Evolutionary conservation across 176 grass and related monocot species (phyloP).

Genomic region (Raddia guianensis): DNA sequence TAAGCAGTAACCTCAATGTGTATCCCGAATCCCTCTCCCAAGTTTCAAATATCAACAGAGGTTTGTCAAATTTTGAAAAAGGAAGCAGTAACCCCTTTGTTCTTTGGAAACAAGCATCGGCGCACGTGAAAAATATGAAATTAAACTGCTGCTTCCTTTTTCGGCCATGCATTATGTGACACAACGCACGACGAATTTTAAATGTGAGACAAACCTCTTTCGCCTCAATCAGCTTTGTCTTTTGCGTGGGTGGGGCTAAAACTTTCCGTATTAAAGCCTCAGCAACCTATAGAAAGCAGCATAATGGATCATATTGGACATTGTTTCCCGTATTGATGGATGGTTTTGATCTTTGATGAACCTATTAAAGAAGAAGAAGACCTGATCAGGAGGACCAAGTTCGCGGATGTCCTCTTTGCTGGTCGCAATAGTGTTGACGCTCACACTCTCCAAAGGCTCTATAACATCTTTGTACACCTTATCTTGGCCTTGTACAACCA

Average conservation of each 20-base stretch:
- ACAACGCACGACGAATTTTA: neutral
- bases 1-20: neutral
- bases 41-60: neutral
- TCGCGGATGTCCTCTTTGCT: conserved; percentile 82
- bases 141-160: neutral
- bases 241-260: conserved; percentile 72
- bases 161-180: neutral
- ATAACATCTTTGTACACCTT: conserved; percentile 99
- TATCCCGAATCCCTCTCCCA: neutral
- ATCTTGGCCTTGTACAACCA: conserved; percentile 83
- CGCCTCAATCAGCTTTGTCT: conserved; percentile 88
- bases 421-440: conserved; percentile 77
- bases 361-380: conserved; percentile 18
- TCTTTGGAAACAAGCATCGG: neutral
- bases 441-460: conserved; percentile 88
- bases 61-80: neutral
- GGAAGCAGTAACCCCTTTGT: too few relatives aligned
- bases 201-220: conserved; percentile 62
- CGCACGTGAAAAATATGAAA: neutral
- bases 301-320: neutral
- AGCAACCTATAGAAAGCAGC: conserved; percentile 59
- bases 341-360: neutral
- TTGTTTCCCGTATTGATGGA: neutral
- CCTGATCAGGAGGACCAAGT: conserved; percentile 78
- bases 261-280: conserved; percentile 82